Percentiles rank a stretch among this genome's conserved stretches.
These are phyloP conservation scores for Lichtheimia ornata DNA, from an alignment of 371 early-diverging fungal genomes.

Conservation along the genomic window DNA sequence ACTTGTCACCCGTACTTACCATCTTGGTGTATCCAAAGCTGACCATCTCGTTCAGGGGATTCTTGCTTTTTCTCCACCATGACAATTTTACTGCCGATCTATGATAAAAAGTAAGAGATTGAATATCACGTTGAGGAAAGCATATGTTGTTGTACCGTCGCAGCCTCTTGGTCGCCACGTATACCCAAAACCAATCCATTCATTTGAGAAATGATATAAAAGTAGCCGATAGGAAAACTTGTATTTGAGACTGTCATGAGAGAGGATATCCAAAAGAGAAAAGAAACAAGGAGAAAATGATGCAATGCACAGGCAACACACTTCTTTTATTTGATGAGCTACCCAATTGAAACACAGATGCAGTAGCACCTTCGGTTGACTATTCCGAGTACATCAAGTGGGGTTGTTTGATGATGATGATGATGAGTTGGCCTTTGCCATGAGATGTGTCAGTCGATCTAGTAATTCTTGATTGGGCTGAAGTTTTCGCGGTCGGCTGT, in stretches of 20 bases:
- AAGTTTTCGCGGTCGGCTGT: slow-evolving; percentile 18
- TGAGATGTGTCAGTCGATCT: slow-evolving; percentile 26
- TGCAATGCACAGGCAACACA: slow-evolving; percentile 1
- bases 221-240: slow-evolving; percentile 46
- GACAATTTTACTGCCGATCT: slow-evolving; percentile 31
- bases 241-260: slow-evolving; percentile 7
- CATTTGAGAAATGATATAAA: slow-evolving; percentile 40
- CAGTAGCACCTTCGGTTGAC: background rate
- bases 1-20: slow-evolving; percentile 13
- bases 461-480: slow-evolving; percentile 30
- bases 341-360: slow-evolving; percentile 2
- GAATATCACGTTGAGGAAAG: background rate
- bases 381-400: background rate
- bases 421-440: background rate
- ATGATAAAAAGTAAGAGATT: background rate
- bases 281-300: slow-evolving; percentile 4
- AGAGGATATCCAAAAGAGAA: background rate
- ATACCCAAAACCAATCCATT: slow-evolving; percentile 38
- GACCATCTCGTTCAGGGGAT: slow-evolving; percentile 38
- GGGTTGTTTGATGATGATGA: too few species aligned
- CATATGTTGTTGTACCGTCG: slow-evolving; percentile 7
- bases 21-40: slow-evolving; percentile 43
- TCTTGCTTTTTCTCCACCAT: slow-evolving; percentile 29
- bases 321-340: background rate
- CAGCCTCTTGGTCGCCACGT: slow-evolving; percentile 16